These are phyloP conservation scores for Onygena corvina DNA, from an alignment of 2,329 filamentous ascomycete genomes.

Conservation along the genomic window DNA sequence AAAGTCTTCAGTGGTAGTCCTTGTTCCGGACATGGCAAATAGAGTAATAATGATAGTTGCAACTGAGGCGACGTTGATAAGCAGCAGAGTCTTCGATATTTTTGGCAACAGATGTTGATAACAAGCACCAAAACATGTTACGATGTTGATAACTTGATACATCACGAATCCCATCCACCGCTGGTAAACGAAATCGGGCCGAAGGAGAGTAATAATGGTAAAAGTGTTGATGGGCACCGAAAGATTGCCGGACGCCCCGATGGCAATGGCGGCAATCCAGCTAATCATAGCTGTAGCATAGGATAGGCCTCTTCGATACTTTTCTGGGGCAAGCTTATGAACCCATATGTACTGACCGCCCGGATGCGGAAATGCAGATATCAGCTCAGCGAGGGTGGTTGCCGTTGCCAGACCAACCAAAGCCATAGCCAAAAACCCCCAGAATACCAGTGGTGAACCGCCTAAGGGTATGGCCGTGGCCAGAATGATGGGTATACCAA, in stretches of 20 bases:
- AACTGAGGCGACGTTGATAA: not conserved
- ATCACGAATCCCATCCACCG: slow-evolving; percentile 5
- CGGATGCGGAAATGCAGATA: not conserved
- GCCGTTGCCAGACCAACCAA: slow-evolving; percentile 1
- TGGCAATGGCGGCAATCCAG: slow-evolving; percentile 5
- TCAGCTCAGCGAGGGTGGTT: slow-evolving; percentile 2
- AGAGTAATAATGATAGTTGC: not conserved
- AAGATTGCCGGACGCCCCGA: not conserved
- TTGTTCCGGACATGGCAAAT: not conserved
- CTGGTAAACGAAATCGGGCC: slow-evolving; percentile 1
- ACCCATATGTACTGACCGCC: slow-evolving; percentile 5
- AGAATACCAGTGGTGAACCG: not conserved
- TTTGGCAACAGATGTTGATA: slow-evolving; percentile 1
- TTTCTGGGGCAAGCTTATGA: slow-evolving; percentile 1
- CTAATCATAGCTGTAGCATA: slow-evolving; percentile 7
- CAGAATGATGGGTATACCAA: not conserved
- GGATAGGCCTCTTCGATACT: not conserved
- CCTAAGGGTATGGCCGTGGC: not conserved
- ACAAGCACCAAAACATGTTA: slow-evolving; percentile 1
- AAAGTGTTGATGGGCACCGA: not conserved
- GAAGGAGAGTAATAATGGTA: not conserved
- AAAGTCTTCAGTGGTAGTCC: not conserved
- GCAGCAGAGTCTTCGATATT: not conserved
- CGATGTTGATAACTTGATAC: slow-evolving; percentile 2
- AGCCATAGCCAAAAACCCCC: slow-evolving; percentile 2